Base-by-base conservation (phyloP, 495 filamentous ascomycete genomes). In the Tetracladium setigerum region DNA sequence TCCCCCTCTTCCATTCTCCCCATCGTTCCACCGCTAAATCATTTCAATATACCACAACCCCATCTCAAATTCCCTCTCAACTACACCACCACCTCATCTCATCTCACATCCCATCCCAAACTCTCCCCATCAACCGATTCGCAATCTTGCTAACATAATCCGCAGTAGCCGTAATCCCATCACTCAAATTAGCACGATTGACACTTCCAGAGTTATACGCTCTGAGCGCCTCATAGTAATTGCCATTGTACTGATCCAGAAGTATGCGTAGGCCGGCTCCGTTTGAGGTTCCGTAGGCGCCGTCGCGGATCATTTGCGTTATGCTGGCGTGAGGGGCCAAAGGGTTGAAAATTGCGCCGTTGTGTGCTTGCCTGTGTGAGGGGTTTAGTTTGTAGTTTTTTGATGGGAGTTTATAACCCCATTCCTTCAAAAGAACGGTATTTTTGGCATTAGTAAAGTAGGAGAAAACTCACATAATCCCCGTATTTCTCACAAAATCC, bases 161-260 rank as follows among this genome's bases (percentile, higher is more conserved):
- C 19, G 46, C 41, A 10, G 65, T 66, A 33, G 65, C 67, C 13
- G 61, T 61, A 10, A 39, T 37, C 39, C 50, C 57, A 55, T 65
- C 54, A 54, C 61, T 66, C 36, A 71, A 58, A 52, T 71, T 44
- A 30, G 46, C 45, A 15, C 22, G 11, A 57, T 69, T 59, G 41
- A 67, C 59, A 43, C 43, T 57, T 41, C 67, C 68, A 11, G 60
- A 65, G 59, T 69, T 69, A 57, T 71, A 71, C 45, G 55, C 61
- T 38, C 67, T 60, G 4, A 64, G 59, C 15, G 65, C 67, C 43
- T 59, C 59, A 57, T 69, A 71, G 55, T 66, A 45, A 33, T 50
- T 44, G 14, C 46, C 52, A 34, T 34, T 64, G 56, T 58, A 62
- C 18, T 63, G 54, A 42, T 46, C 55, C 36, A 49, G 55, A 38